These are phyloP conservation scores for Patellifolia procumbens DNA, from an alignment of 179 eudicot species.

Conservation along the genomic window DNA sequence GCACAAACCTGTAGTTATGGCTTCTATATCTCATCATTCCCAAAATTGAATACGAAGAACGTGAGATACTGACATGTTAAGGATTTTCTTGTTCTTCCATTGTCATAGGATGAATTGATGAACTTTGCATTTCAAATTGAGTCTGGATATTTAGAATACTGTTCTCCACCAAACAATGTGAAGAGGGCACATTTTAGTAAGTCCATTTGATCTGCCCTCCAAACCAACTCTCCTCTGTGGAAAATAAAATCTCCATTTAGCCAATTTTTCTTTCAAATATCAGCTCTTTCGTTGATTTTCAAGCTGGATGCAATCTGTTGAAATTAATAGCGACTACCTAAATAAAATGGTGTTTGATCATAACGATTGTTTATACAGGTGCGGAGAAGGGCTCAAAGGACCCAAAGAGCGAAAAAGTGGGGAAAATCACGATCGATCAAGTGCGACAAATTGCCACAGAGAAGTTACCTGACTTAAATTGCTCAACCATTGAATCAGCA, in stretches of 20 bases:
- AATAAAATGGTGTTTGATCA: background rate
- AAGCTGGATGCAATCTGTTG: background rate
- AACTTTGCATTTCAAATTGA: no score
- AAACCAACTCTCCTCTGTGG: no score
- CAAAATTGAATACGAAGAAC: background rate
- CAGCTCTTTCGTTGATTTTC: background rate
- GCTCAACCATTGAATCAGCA: conserved; percentile 81
- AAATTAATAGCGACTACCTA: background rate
- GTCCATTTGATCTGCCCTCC: no score
- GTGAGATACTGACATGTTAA: background rate
- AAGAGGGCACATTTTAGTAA: no score
- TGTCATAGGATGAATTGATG: background rate
- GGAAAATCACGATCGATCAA: conserved; percentile 85
- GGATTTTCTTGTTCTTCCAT: no score
- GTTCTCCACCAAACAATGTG: no score
- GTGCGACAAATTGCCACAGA: conserved; percentile 73
- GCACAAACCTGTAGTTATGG: background rate
- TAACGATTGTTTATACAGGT: conserved; percentile 44
- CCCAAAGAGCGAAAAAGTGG: conserved; percentile 78
- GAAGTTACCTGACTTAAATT: conserved; percentile 93
- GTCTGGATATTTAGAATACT: no score
- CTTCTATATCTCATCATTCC: background rate
- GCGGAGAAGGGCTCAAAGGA: conserved; percentile 92
- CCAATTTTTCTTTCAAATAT: background rate
- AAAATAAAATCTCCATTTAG: no score